Evolutionary conservation across 345 rosid genomes (phyloP), one percentile per base, ranked within the genome.

Genomic region (Triadica sebifera): DNA sequence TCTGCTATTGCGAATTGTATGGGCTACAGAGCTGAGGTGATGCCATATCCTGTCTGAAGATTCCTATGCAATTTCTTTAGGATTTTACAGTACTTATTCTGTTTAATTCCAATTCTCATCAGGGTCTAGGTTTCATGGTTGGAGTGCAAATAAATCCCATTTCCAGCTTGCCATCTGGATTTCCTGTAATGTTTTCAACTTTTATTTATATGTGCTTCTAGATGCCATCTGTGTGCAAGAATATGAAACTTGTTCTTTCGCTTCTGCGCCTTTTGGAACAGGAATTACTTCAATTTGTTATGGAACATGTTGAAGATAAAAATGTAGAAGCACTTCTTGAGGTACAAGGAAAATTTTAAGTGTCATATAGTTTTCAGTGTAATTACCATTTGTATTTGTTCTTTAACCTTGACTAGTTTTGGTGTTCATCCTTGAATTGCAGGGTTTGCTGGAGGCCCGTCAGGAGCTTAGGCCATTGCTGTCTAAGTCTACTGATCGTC

Each of bases 121-220:
- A 93, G 99, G 98, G 98, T 65, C 84, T 89, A 87, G 99, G 99
- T 72, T 95, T 95, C 90, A 95, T 95, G 99, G 99, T 95, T 79
- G 98, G 99, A 56, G 99, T 95, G 86, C 85, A 90, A 70, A 88
- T 93, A 83, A 95, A 89, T 88, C 93, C 97, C 66, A 49, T 93
- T 75, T 61, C 91, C 46, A 97, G 91, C 85, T 84, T 95, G 89
- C 97, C 99, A 79, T 86, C 97, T 65, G 96, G 94, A 77, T 90
- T 89, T 81, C 96, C 89, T 5, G 99, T 91, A 89, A 88, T 65
- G n/a, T 75, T 69, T 83, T 84, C 49, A 15, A 72, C 81, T 72
- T 29, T 76, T 56, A 61, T 59, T 37, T 82, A 51, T 8, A 43
- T 61, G 72, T 61, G 52, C 73, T 72, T 80, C 67, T 37, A 67